Base-by-base conservation (phyloP, 2,329 filamentous ascomycete genomes). In the Fusarium humuli region DNA sequence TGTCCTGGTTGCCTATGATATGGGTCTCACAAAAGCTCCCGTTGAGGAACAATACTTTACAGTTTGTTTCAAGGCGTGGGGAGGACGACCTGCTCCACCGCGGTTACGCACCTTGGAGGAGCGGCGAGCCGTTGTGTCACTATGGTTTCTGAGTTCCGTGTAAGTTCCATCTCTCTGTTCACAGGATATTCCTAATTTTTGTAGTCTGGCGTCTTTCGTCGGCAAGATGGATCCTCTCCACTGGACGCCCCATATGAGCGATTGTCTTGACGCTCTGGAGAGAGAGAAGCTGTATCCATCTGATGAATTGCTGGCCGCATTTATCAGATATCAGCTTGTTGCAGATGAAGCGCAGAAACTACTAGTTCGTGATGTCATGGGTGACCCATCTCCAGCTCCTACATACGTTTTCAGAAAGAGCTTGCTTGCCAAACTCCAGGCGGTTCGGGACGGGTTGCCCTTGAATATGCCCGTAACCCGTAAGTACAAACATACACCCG, bases 231-330 rank as follows among this genome's bases (percentile, higher is more conserved):
- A 89, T 55, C 72, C 82, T 3, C 78, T 90, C 50, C 81, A 79
- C 4, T 91, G 88, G 88, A 89, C 84, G 1, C 70, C 83, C 3
- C 83, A 88, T 54, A 84, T 91, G 80, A 87, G 89, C 30, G 87
- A 90, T 37, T 87, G 83, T 37, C 78, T 90, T 2, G 76, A 81
- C 7, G 68, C 81, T 3, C 77, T 91, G 1, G 78, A 80, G 7
- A 77, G 81, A 18, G 77, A 81, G 3, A 81, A 80, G 10, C 85
- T 89, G 58, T 80, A 80, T 25, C 78, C 82, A 0, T 81, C 82
- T 3, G 88, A 91, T 72, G 79, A 81, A 29, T 70, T 86, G 3
- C 79, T 91, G 2, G 75, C 72, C 5, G 55, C 77, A 2, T 70
- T 81, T 13, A 59, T 81, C 23, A 79, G 75, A 27, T 73, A 82